Conservation (phyloP, 2,329 filamentous ascomycete species). For the Albifimbria verrucaria region DNA sequence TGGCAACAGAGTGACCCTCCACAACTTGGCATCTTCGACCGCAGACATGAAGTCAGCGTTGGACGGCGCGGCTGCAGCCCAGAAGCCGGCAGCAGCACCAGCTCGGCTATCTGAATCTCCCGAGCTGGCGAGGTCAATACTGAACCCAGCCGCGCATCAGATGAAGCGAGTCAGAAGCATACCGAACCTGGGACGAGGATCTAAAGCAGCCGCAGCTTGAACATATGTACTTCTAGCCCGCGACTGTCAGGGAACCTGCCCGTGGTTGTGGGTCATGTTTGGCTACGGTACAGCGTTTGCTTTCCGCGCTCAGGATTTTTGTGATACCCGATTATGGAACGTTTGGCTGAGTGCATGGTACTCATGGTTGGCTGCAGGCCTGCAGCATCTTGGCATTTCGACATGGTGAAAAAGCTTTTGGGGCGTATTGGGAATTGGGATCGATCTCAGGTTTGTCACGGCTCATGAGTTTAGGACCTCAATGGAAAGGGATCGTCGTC, state of each 20-base stretch:
- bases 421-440: not conserved
- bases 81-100: constrained; percentile 22
- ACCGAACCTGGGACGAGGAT: constrained; percentile 25
- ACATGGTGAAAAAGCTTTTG: not conserved
- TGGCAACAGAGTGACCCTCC: constrained; percentile 17
- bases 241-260: constrained; percentile 9
- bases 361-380: not conserved
- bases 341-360: not conserved
- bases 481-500: not conserved
- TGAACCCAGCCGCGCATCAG: constrained; percentile 27
- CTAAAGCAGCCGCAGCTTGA: constrained; percentile 33
- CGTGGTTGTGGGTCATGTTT: constrained; percentile 10
- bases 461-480: not conserved
- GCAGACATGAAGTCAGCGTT: constrained; percentile 19
- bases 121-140: constrained; percentile 37
- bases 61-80: constrained; percentile 17
- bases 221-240: constrained; percentile 7
- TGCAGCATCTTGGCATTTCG: not conserved
- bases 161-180: constrained; percentile 30
- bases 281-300: constrained; percentile 19
- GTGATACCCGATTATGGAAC: constrained; percentile 31
- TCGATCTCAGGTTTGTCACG: not conserved
- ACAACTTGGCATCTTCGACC: constrained; percentile 11
- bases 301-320: constrained; percentile 27
- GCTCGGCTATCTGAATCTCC: constrained; percentile 36